Base-by-base conservation (phyloP, 2,329 filamentous ascomycete species). In the Trichoderma sp. region DNA sequence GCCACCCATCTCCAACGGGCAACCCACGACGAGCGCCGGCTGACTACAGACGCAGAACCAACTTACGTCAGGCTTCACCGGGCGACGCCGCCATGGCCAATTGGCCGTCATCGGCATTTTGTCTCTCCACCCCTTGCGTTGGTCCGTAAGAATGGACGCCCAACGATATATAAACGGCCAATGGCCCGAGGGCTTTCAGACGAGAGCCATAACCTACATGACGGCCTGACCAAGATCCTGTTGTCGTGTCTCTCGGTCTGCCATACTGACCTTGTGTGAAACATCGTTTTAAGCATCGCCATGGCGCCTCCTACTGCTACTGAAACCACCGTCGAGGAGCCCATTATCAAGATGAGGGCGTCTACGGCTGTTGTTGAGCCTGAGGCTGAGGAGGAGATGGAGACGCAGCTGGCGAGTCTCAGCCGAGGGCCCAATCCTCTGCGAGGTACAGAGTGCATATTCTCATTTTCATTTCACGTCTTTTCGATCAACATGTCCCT, bases 341-440 rank as follows among this genome's bases (percentile, higher is more conserved):
- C 54, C 39, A 17, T 61, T 28, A 50, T 67, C 26, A 68, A 57
- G 59, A 59, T 67, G 57, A 56, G 55, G 30, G 30, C 30, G 7
- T 34, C 30, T 10, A 2, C 30, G 15, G 34, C 58, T 43, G 39
- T 55, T 14, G 24, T 52, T 28, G 47, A 60, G n/a, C 7, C 30
- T 34, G 66, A 68, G 12, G 34, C 57, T n/a, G 65, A 68, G 3
- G 34, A 64, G 19, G 67, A 68, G 58, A 56, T 68, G 69, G 67
- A 68, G 55, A 67, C 50, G 24, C 68, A 69, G 45, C 57, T 70
- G 15, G 41, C 63, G 5, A 67, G 39, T 39, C 48, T 72, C 58
- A 72, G 70, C 65, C 69, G 69, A 39, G 71, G 71, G 3, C 69
- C 69, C 4, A 72, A 72, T 41, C 68, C 69, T 39, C 66, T 72